Evolutionary conservation across 345 rosid species (phyloP).

Genomic region (Heritiera fomes): DNA sequence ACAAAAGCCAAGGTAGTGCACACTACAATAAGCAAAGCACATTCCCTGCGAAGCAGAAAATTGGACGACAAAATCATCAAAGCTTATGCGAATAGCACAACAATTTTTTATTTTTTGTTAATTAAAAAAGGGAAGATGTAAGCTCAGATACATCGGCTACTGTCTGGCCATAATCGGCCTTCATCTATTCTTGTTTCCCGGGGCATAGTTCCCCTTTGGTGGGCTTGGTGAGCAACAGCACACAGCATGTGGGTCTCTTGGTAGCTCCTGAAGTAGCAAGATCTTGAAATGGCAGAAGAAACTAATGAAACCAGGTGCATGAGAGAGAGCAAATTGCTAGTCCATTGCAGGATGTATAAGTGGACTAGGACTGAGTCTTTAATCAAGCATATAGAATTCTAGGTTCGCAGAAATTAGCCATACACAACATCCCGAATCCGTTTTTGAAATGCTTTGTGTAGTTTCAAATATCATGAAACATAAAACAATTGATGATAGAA

Average conservation of each 20-base stretch:
- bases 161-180: constrained; percentile 63
- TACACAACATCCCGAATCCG: neutral
- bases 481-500: neutral
- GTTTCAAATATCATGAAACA: neutral
- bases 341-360: neutral
- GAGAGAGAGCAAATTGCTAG: neutral
- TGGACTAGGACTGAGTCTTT: neutral
- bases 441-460: neutral
- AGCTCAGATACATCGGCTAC: constrained; percentile 64
- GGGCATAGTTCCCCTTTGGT: constrained; percentile 67
- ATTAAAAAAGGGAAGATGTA: constrained; percentile 45
- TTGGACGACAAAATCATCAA: constrained; percentile 1
- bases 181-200: constrained; percentile 65
- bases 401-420: neutral
- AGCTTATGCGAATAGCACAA: too few species aligned
- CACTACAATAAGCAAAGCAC: constrained; percentile 14
- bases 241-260: constrained; percentile 95
- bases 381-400: neutral
- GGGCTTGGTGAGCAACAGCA: constrained; percentile 79
- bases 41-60: constrained; percentile 6
- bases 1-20: neutral
- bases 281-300: constrained; percentile 52
- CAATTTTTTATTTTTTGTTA: neutral
- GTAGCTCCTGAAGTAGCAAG: constrained; percentile 92
- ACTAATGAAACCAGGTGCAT: neutral